Percentiles rank a stretch among this genome's conserved stretches.
These are phyloP conservation scores for Aspergillus amoenus DNA, from an alignment of 2,329 filamentous ascomycete genomes.

Conservation along the genomic window DNA sequence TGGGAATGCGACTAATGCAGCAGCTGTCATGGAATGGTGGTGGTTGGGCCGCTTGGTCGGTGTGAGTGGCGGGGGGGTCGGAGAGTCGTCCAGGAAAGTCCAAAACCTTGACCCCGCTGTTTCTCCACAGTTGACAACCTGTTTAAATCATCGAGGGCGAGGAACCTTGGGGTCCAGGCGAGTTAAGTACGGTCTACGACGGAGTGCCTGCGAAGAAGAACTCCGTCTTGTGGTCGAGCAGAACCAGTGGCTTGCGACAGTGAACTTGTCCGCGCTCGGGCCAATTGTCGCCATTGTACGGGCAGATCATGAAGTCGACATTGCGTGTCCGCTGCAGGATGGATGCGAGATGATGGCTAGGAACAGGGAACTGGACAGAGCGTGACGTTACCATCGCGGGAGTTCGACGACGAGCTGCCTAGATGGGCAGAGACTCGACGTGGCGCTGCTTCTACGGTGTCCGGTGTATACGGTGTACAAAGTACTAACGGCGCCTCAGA, in stretches of 20 bases:
- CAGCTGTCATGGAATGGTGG: not conserved
- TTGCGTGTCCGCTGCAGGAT: constrained; percentile 5
- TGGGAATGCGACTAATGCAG: not conserved
- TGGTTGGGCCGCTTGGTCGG: not conserved
- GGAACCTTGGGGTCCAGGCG: not conserved
- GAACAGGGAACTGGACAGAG: constrained; percentile 1
- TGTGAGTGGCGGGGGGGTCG: not conserved
- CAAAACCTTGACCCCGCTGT: not conserved
- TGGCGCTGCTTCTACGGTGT: no score
- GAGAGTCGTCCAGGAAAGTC: not conserved
- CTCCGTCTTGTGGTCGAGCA: not conserved
- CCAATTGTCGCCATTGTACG: not conserved
- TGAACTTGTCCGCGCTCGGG: not conserved
- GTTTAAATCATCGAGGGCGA: not conserved
- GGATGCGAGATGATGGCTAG: constrained; percentile 2
- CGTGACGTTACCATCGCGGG: not conserved
- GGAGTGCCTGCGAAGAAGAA: constrained; percentile 6
- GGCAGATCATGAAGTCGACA: constrained; percentile 8
- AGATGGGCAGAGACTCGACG: no score
- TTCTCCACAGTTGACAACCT: constrained; percentile 4
- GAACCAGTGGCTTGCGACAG: not conserved
- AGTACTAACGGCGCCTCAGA: no score
- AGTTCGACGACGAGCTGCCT: no score
- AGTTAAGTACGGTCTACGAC: no score
- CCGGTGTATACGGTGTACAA: no score